A percentile compares a stretch with the other conserved stretches of the same genome.
Conservation (phyloP, 768 basidiomycete genomes). For the Filobasidium wieringae region DNA sequence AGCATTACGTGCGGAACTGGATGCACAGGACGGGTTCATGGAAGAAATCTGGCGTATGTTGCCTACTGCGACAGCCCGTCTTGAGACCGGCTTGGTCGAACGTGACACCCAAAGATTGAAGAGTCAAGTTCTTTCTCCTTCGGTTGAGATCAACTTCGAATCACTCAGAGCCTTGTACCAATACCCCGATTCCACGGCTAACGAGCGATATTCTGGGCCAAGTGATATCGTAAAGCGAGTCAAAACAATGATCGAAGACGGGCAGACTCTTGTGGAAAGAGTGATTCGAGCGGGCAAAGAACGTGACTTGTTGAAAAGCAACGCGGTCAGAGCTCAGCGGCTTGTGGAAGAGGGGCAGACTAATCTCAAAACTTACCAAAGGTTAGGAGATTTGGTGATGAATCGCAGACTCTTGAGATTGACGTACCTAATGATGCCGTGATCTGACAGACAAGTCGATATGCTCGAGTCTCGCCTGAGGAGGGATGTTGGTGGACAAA, state of each 20-base stretch:
- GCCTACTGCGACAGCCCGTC: slow-evolving; percentile 73
- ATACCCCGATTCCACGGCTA: slow-evolving; percentile 18
- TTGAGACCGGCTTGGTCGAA: slow-evolving; percentile 41
- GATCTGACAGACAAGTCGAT: slow-evolving; percentile 28
- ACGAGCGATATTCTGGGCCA: slow-evolving; percentile 50
- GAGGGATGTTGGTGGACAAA: background rate
- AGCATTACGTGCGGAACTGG: slow-evolving; percentile 43
- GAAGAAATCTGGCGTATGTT: slow-evolving; percentile 67
- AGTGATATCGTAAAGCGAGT: slow-evolving; percentile 68
- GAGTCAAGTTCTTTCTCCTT: slow-evolving; percentile 40
- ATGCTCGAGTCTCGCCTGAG: slow-evolving; percentile 25
- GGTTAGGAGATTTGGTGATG: slow-evolving; percentile 40
- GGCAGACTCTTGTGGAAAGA: slow-evolving; percentile 69
- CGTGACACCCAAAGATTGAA: slow-evolving; percentile 29
- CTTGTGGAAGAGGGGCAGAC: slow-evolving; percentile 67
- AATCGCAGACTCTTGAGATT: background rate
- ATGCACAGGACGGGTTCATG: slow-evolving; percentile 52
- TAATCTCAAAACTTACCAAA: slow-evolving; percentile 80
- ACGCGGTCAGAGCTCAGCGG: slow-evolving; percentile 82
- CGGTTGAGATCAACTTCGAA: slow-evolving; percentile 67
- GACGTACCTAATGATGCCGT: background rate
- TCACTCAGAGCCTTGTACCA: slow-evolving; percentile 73
- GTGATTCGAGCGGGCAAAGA: slow-evolving; percentile 75
- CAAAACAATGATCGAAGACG: slow-evolving; percentile 69
- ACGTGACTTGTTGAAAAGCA: slow-evolving; percentile 80